These are phyloP conservation scores for Stagonosporopsis chrysanthemi DNA, from an alignment of 2,329 filamentous ascomycete genomes.

Conservation along the genomic window DNA sequence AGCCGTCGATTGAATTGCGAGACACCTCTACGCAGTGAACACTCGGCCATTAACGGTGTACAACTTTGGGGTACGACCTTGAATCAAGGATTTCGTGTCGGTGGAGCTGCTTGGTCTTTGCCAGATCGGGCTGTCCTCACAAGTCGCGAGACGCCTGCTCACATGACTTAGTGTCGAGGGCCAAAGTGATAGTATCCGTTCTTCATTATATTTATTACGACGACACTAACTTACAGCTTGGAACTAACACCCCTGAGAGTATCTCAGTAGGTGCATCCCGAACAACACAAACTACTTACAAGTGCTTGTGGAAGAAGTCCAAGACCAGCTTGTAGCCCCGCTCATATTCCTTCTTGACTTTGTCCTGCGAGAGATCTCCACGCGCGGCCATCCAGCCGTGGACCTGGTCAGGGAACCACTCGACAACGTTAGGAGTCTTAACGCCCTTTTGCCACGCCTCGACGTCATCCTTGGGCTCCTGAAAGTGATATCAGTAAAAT, in stretches of 20 bases:
- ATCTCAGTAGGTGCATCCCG: conserved; percentile 24
- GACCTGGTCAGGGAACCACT: conserved; percentile 59
- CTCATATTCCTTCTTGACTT: conserved; percentile 60
- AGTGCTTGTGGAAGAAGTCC: conserved; percentile 61
- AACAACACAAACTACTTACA: conserved; percentile 52
- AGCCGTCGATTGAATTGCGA: background rate
- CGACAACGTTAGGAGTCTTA: conserved; percentile 56
- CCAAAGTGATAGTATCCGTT: background rate
- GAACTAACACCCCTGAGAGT: conserved; percentile 24
- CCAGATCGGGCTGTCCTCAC: background rate
- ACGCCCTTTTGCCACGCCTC: conserved; percentile 58
- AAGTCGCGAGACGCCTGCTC: conserved; percentile 7
- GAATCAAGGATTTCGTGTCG: background rate
- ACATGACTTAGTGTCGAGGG: conserved; percentile 5
- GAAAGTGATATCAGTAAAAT: background rate
- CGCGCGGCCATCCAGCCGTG: conserved; percentile 57
- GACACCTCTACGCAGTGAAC: background rate
- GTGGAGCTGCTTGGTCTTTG: background rate
- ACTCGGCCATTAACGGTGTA: background rate
- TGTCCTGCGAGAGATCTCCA: conserved; percentile 55
- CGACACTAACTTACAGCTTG: conserved; percentile 22
- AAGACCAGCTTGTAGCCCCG: conserved; percentile 58
- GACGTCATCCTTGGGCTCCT: conserved; percentile 61
- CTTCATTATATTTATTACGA: background rate
- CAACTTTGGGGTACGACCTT: background rate